Percentiles rank a stretch among this genome's conserved stretches.
Evolutionary conservation across 2,329 filamentous ascomycete species (phyloP).

Genomic region (Aspergillus fischeri): DNA sequence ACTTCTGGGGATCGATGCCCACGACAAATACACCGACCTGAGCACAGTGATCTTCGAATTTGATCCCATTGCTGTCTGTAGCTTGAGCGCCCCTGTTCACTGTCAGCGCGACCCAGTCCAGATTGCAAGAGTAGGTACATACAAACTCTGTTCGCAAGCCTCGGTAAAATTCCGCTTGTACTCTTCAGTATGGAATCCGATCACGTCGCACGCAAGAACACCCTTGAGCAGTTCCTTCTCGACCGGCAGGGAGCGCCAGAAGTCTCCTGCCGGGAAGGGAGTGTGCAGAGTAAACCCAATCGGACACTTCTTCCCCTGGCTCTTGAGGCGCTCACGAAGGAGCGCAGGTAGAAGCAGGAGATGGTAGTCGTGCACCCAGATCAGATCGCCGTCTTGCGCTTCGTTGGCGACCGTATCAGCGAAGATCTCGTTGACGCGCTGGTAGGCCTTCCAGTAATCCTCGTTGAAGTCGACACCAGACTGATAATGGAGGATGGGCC

Average conservation of each 20-base stretch:
- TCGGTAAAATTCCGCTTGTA: conserved; percentile 89
- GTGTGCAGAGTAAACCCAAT: conserved; percentile 96
- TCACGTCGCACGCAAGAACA: conserved; percentile 79
- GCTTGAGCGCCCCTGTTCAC: conserved; percentile 45
- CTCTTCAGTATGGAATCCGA: conserved; percentile 95
- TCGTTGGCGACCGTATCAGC: conserved; percentile 77
- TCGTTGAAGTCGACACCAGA: conserved; percentile 92
- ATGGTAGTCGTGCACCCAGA: conserved; percentile 97
- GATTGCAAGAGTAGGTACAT: conserved; percentile 26
- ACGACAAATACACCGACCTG: conserved; percentile 90
- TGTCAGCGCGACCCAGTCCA: neutral
- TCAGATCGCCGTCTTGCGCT: conserved; percentile 78
- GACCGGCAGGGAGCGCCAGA: conserved; percentile 86
- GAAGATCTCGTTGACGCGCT: conserved; percentile 82
- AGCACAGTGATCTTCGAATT: conserved; percentile 76
- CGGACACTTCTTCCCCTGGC: conserved; percentile 70
- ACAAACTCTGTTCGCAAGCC: conserved; percentile 80
- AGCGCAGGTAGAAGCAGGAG: conserved; percentile 90
- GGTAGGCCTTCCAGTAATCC: conserved; percentile 80
- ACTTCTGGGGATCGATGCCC: conserved; percentile 92
- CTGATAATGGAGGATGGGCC: conserved; percentile 96
- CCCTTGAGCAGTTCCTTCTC: conserved; percentile 77
- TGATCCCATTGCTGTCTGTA: conserved; percentile 73
- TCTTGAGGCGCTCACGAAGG: conserved; percentile 69
- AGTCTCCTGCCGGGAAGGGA: conserved; percentile 87